A percentile compares a stretch with the other conserved stretches of the same genome.
Evolutionary conservation across 2,329 filamentous ascomycete species (phyloP).

Genomic region (Aspergillus tamarii): DNA sequence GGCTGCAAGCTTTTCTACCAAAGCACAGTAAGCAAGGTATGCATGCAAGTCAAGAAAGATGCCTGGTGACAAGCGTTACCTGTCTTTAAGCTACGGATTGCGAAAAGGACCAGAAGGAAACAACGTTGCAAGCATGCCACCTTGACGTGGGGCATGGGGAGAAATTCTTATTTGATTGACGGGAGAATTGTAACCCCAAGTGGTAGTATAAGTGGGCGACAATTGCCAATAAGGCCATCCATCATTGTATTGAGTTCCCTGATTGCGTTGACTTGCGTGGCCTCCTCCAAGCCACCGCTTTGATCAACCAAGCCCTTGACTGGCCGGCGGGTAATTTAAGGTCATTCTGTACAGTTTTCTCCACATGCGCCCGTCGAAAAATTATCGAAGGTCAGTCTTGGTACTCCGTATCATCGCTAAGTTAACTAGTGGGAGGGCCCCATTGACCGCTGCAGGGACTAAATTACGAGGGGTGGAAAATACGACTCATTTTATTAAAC

Average conservation of each 20-base stretch:
- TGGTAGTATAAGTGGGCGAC: background rate
- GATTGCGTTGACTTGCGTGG: constrained; percentile 7
- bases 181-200: background rate
- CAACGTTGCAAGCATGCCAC: background rate
- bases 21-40: background rate
- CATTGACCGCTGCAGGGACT: background rate
- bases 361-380: background rate
- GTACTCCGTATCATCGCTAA: background rate
- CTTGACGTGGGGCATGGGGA: background rate
- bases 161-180: background rate
- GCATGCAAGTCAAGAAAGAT: background rate
- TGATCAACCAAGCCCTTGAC: background rate
- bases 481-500: background rate
- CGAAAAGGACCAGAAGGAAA: background rate
- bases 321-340: constrained; percentile 1
- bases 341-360: background rate
- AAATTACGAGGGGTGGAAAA: background rate
- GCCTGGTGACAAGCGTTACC: background rate
- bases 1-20: background rate
- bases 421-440: background rate
- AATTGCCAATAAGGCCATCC: background rate
- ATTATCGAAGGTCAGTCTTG: background rate
- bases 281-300: constrained; percentile 1
- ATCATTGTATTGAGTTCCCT: background rate
- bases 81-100: background rate